A percentile compares a stretch with the other conserved stretches of the same genome.
phyloP scores from a whole-genome alignment of 805 yeast species.

The Starmera quercuum region DNA sequence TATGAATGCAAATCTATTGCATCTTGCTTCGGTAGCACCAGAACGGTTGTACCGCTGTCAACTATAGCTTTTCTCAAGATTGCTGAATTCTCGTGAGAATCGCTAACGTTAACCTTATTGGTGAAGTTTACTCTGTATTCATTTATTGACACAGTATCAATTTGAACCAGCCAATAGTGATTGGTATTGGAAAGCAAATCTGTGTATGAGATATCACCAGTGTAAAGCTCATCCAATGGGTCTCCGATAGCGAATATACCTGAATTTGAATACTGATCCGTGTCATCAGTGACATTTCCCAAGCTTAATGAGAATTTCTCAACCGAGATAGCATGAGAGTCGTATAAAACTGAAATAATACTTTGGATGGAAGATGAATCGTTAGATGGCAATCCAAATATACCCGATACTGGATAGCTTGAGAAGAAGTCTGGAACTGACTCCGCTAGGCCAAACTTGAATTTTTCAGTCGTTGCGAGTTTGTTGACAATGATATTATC shows the following conservation, averaged over 20 bases:
- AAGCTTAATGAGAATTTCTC: conserved; percentile 38
- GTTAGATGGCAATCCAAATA: conserved; percentile 49
- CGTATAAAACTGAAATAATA: conserved; percentile 31
- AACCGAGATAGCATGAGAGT: conserved; percentile 24
- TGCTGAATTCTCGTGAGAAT: conserved; percentile 7
- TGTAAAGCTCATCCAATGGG: conserved; percentile 27
- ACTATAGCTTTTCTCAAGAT: conserved; percentile 37
- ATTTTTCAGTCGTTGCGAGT: conserved; percentile 27
- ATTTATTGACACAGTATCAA: conserved; percentile 30
- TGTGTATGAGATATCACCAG: conserved; percentile 34
- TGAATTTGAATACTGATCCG: conserved; percentile 20
- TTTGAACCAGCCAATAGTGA: conserved; percentile 45
- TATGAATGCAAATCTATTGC: conserved; percentile 46
- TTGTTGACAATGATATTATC: conserved; percentile 25
- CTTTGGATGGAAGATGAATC: conserved; percentile 29
- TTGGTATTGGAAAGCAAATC: conserved; percentile 25
- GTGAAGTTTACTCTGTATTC: conserved; percentile 26
- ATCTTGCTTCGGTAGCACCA: conserved; percentile 47
- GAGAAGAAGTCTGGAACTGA: conserved; percentile 46
- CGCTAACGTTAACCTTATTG: conserved; percentile 5
- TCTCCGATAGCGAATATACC: conserved; percentile 41
- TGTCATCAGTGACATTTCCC: conserved; percentile 22
- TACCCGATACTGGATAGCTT: conserved; percentile 48
- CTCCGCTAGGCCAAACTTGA: conserved; percentile 46
- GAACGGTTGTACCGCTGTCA: conserved; percentile 63